Evolutionary conservation across 2,329 filamentous ascomycete genomes (phyloP).

Genomic region (Exophiala spinifera): DNA sequence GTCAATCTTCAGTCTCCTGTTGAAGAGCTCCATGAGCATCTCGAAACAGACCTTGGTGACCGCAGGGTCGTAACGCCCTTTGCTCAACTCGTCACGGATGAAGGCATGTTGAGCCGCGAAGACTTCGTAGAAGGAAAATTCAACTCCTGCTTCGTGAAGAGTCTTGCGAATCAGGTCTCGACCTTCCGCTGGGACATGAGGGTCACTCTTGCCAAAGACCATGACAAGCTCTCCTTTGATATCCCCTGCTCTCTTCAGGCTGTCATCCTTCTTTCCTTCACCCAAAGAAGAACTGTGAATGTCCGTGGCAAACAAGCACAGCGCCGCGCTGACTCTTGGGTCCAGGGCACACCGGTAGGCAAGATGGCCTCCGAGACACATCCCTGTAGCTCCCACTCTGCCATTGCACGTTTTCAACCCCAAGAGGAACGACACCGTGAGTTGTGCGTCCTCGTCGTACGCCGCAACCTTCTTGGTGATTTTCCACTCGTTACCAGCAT

Average conservation of each 20-base stretch:
- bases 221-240: slow-evolving; percentile 78
- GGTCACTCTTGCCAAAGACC: slow-evolving; percentile 91
- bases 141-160: slow-evolving; percentile 69
- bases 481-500: slow-evolving; percentile 83
- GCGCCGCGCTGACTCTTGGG: slow-evolving; percentile 68
- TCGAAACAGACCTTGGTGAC: slow-evolving; percentile 86
- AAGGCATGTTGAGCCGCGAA: slow-evolving; percentile 96
- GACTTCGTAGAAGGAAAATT: slow-evolving; percentile 81
- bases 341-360: slow-evolving; percentile 73
- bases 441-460: slow-evolving; percentile 75
- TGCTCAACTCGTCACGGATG: slow-evolving; percentile 86
- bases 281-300: slow-evolving; percentile 78
- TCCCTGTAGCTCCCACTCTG: slow-evolving; percentile 73
- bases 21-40: slow-evolving; percentile 83
- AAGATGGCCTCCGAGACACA: slow-evolving; percentile 91
- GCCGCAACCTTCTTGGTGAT: slow-evolving; percentile 75
- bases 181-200: slow-evolving; percentile 78
- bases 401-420: slow-evolving; percentile 76
- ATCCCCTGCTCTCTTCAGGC: slow-evolving; percentile 57
- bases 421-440: slow-evolving; percentile 67
- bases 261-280: slow-evolving; percentile 62
- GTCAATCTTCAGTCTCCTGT: slow-evolving; percentile 72
- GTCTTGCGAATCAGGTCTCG: slow-evolving; percentile 80
- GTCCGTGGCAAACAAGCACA: slow-evolving; percentile 91
- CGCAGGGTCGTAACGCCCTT: slow-evolving; percentile 89